Conservation (phyloP, 2,329 filamentous ascomycete genomes). For the Hirsutella thompsonii region DNA sequence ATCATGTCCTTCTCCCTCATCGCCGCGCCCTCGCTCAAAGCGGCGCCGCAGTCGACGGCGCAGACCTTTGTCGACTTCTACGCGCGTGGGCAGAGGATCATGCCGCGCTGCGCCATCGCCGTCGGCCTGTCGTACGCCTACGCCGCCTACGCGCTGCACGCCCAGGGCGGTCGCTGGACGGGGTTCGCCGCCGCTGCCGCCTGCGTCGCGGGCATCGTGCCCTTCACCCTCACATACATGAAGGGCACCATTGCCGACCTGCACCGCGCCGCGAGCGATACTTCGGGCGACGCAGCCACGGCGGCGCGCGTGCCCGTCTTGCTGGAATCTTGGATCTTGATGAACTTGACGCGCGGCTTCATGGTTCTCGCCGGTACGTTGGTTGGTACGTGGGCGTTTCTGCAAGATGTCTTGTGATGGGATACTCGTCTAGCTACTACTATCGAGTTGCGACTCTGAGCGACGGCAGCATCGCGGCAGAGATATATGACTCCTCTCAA, state of each 20-base stretch:
- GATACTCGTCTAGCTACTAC: background rate
- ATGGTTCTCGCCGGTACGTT: conserved; percentile 17
- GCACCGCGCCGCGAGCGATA: conserved; percentile 9
- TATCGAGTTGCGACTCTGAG: no score
- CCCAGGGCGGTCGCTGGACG: conserved; percentile 17
- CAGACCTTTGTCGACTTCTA: conserved; percentile 24
- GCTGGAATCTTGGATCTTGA: conserved; percentile 9
- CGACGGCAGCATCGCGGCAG: no score
- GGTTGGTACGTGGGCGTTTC: conserved; percentile 10
- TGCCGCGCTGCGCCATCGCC: conserved; percentile 21
- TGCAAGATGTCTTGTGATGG: conserved; percentile 6
- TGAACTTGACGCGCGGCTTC: conserved; percentile 18
- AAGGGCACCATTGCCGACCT: conserved; percentile 21
- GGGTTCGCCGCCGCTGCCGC: conserved; percentile 18
- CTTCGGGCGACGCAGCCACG: background rate
- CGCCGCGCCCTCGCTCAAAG: conserved; percentile 17
- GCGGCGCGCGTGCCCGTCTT: conserved; percentile 8
- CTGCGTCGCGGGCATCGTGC: conserved; percentile 23
- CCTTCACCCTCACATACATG: conserved; percentile 26
- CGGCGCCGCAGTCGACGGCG: conserved; percentile 15
- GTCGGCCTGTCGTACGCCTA: conserved; percentile 21
- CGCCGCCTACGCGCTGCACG: conserved; percentile 19
- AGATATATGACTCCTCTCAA: no score
- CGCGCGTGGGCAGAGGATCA: conserved; percentile 19
- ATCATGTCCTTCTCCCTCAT: conserved; percentile 23